Base-by-base conservation (phyloP, 352 stramenopile genomes). In the Peronospora destructor region DNA sequence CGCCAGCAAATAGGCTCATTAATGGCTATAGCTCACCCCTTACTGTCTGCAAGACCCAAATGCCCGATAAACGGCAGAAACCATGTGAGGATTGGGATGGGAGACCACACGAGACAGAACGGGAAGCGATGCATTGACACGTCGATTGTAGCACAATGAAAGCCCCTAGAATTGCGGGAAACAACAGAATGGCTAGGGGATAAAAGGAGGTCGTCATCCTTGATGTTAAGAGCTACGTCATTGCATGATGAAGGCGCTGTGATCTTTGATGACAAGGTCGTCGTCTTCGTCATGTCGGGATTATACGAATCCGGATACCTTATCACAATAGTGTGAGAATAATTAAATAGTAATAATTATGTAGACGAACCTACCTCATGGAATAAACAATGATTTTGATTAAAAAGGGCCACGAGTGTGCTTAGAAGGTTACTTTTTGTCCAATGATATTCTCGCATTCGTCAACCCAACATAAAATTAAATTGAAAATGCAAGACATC, bases 61-160 rank as follows among this genome's bases (percentile, higher is more conserved):
- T 95, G 95, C n/a, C 95, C 95, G 61, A 98, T 97, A 68, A 98
- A 97, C 17, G 95, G 95, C 38, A 98, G 53, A 28, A 98, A 66
- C 81, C 84, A 97, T 41, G 91, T 97, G 46, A 97, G 66, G 19
- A 87, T 49, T 6, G 89, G 89, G 12, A 97, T 73, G 14, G 90
- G 89, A 41, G 81, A 93, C 89, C 90, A 97, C 33, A 97, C 86
- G 46, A 97, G 83, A 63, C 88, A 96, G 70, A 91, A 95, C 9
- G 90, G 88, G 62, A 88, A 96, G 41, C 78, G 77, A 29, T 82
- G 66, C 8, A 53, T 56, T 0, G 52, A 58, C 11, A 56, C 38
- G 36, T 84, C 66, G 26, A 82, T 56, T 26, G 45, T 37, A 37
- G 49, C 36, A 6, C 21, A 16, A 11, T 6, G 33, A 19, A 33